phyloP scores from a whole-genome alignment of 345 rosid genomes.

The Boechera stricta region DNA sequence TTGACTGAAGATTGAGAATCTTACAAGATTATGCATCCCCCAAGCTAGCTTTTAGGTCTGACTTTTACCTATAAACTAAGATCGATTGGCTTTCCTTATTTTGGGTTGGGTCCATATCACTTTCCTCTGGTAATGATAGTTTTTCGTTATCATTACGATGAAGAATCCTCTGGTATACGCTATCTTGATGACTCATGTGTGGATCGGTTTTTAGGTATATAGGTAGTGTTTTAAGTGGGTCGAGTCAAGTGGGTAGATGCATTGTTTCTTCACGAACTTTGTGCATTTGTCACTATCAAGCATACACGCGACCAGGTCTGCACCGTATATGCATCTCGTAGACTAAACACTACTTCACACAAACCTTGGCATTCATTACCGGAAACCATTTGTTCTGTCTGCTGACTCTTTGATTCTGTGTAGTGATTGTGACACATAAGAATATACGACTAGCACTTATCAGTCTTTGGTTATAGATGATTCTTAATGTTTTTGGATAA shows the following conservation, averaged over 20 bases:
- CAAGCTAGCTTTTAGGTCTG: constrained; percentile 12
- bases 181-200: constrained; percentile 12
- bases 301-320: background rate
- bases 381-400: constrained; percentile 11
- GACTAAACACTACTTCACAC: constrained; percentile 1
- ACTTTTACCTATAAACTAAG: background rate
- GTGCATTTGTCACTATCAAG: constrained; percentile 2
- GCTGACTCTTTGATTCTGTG: background rate
- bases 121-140: background rate
- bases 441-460: background rate
- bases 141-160: background rate
- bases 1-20: background rate
- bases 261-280: background rate
- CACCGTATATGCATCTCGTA: background rate
- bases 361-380: background rate
- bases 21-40: constrained; percentile 13
- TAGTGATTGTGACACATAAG: constrained; percentile 23
- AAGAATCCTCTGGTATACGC: constrained; percentile 4
- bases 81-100: background rate
- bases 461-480: constrained; percentile 21
- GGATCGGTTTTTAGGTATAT: background rate
- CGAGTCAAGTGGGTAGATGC: background rate
- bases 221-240: constrained; percentile 9
- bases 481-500: background rate
- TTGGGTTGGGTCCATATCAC: constrained; percentile 23